phyloP scores from a whole-genome alignment of 768 basidiomycete species.

The Lanmaoa rubissima region DNA sequence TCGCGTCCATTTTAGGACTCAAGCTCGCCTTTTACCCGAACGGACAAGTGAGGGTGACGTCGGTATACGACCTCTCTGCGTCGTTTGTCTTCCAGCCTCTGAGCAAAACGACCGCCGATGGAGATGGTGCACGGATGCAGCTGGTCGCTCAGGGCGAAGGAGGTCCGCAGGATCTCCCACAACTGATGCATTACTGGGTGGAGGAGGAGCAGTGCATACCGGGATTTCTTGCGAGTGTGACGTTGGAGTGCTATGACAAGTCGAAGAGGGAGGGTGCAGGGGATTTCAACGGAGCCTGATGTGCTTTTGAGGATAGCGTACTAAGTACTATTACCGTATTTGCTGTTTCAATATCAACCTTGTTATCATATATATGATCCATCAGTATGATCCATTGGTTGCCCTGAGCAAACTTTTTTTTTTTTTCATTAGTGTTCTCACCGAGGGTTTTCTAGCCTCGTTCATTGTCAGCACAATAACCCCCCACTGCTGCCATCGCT shows the following conservation, averaged over 20 bases:
- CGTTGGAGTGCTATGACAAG: constrained; percentile 84
- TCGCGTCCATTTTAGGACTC: constrained; percentile 85
- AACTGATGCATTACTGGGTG: constrained; percentile 84
- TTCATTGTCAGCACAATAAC: background rate
- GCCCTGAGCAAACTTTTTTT: background rate
- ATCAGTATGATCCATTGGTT: background rate
- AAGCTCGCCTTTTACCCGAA: constrained; percentile 91
- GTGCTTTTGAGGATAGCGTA: background rate
- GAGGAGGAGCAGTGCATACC: constrained; percentile 83
- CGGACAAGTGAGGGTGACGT: constrained; percentile 86
- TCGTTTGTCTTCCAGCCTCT: constrained; percentile 83
- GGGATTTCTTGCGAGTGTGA: constrained; percentile 86
- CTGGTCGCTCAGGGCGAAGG: constrained; percentile 72
- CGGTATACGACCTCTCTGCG: constrained; percentile 83
- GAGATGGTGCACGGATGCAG: constrained; percentile 58
- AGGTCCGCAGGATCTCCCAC: constrained; percentile 70
- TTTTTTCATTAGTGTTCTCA: too few species aligned
- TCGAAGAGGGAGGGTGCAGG: constrained; percentile 42
- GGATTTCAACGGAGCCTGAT: background rate
- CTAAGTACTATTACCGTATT: background rate
- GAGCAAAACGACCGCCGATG: constrained; percentile 36
- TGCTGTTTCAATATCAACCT: background rate
- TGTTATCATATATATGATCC: background rate
- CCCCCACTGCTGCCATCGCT: background rate
- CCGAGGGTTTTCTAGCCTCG: background rate